Evolutionary conservation across 2,329 filamentous ascomycete species (phyloP).

Genomic region (Hymenoscyphus occultus): DNA sequence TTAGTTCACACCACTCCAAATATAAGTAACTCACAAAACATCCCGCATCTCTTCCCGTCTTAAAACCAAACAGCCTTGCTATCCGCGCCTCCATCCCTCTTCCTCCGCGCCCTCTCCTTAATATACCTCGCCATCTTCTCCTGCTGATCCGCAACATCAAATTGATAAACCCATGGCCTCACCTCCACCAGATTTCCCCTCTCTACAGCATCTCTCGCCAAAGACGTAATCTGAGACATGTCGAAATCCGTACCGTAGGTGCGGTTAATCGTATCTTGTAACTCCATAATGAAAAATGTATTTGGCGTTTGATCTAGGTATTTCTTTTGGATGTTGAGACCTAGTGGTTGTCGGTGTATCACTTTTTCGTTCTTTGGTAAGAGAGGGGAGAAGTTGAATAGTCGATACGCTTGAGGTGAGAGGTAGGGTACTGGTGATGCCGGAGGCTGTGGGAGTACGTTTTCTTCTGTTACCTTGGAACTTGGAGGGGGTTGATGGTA

Average conservation of each 20-base stretch:
- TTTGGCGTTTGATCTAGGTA: background rate
- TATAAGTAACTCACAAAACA: too few relatives aligned
- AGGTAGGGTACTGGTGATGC: background rate
- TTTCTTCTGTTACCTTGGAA: background rate
- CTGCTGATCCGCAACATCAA: background rate
- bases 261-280: background rate
- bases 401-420: background rate
- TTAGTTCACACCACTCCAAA: too few relatives aligned
- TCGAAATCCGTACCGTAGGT: background rate
- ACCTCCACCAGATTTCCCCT: background rate
- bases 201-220: background rate
- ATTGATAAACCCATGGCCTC: background rate
- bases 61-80: background rate
- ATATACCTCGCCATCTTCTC: slow-evolving; percentile 1
- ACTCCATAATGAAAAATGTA: background rate
- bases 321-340: background rate
- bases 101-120: background rate
- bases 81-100: background rate
- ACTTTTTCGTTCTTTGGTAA: too few relatives aligned
- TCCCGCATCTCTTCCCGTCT: background rate
- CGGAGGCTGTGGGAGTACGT: background rate
- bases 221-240: background rate
- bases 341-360: background rate
- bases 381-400: background rate
- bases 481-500: background rate